Base-by-base conservation (phyloP, 192 early-diverging fungal genomes). In the Gonapodya sp. region DNA sequence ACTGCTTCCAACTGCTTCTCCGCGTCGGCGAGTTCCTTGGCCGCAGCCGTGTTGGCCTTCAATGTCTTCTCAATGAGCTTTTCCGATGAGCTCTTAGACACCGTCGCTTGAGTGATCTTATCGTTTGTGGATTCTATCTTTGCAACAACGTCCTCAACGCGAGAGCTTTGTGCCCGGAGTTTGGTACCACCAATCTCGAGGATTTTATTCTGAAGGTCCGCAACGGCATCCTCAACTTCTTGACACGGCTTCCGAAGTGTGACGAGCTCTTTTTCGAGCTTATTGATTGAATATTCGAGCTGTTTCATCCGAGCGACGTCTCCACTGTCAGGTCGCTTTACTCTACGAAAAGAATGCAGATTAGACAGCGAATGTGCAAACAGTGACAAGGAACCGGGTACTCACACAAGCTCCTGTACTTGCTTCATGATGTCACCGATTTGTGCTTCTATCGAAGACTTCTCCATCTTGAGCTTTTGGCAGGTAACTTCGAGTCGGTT, bases 171-270 rank as follows among this genome's bases (percentile, higher is more conserved):
- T 1, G 90, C 84, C 73, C 97, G 89, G 35, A 99, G 85, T 83
- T 92, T 89, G 75, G 94, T 92, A 46, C 95, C 97, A 80, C 97
- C 97, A 36, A 91, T 93, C 82, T 96, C 91, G 84, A 98, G 86
- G 80, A 99, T 97, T 80, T 95, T 90, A 36, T 95, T 92, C 78
- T 98, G 96, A 31, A 98, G 86, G 35, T 86, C 84, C 46, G 89
- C 88, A 80, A 99, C 97, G 64, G 90, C 92, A 0, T 86, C 90
- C 80, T 98, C 92, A 74, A 98, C 92, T 14, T 84, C 83, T 16
- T 86, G 80, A 18, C 91, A 86, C 34, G 92, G 86, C 73, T 85
- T 84, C 79, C 93, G 88, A 34, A 94, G 84, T 78, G 82, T 78
- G 1, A 81, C 80, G 31, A 92, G 85, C 34, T 88, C 84, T 18